A percentile compares a stretch with the other conserved stretches of the same genome.
Evolutionary conservation across 441 rosid genomes (phyloP).

Genomic region (Aquilaria agallochum): DNA sequence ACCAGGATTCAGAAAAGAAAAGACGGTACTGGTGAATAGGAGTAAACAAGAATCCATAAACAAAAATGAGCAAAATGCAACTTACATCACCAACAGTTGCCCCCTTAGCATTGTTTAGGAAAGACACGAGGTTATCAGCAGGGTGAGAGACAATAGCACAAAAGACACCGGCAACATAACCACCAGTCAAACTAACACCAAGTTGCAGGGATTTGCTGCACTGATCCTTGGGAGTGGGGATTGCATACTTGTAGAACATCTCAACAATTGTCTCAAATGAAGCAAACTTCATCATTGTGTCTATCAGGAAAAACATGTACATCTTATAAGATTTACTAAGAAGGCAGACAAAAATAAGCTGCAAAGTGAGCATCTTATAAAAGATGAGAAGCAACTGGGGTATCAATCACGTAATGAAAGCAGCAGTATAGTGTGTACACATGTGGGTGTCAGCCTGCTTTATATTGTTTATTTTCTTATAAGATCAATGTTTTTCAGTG

Average conservation of each 20-base stretch:
- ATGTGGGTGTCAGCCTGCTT: background rate
- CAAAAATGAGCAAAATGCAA: conserved; percentile 5
- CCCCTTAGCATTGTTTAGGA: conserved; percentile 98
- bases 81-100: conserved; percentile 99
- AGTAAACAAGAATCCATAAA: background rate
- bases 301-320: conserved; percentile 29
- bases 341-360: background rate
- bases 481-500: too few relatives aligned
- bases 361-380: background rate
- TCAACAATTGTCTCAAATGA: conserved; percentile 97
- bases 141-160: conserved; percentile 99
- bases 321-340: background rate
- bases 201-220: conserved; percentile 92
- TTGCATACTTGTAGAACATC: conserved; percentile 85
- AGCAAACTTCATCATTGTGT: conserved; percentile 99
- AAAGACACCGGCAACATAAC: conserved; percentile 92
- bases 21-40: too few relatives aligned
- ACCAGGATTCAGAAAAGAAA: background rate
- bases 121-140: conserved; percentile 97
- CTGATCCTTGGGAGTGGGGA: conserved; percentile 83
- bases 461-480: too few relatives aligned
- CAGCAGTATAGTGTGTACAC: background rate
- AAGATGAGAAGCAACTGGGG: background rate
- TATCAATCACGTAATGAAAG: background rate
- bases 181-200: conserved; percentile 95